phyloP scores from a whole-genome alignment of 148 eudicot species.

The Drosera capensis region DNA sequence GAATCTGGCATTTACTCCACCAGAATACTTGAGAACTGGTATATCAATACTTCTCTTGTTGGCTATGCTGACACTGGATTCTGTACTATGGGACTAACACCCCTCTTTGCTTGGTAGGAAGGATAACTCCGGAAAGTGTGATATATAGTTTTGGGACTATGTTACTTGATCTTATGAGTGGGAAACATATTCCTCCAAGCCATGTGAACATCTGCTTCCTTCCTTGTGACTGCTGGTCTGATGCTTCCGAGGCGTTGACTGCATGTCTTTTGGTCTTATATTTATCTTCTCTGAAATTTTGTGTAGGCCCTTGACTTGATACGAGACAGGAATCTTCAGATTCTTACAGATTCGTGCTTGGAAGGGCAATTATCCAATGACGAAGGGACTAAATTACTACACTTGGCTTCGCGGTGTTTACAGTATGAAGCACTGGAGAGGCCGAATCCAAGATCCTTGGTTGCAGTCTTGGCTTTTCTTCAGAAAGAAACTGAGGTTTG shows the following conservation, averaged over 20 bases:
- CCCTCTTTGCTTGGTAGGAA: slow-evolving; percentile 19
- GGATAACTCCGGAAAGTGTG: slow-evolving; percentile 55
- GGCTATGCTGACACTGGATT: no score
- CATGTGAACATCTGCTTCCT: slow-evolving; percentile 24
- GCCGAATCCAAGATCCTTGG: slow-evolving; percentile 45
- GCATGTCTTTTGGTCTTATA: no score
- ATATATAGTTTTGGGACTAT: slow-evolving; percentile 61
- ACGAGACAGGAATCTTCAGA: slow-evolving; percentile 52
- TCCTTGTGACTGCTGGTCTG: no score
- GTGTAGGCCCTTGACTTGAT: slow-evolving; percentile 56
- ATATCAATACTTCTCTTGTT: slow-evolving; percentile 3
- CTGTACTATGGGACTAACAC: slow-evolving; percentile 1
- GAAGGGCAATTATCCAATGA: slow-evolving; percentile 53
- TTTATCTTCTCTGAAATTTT: not conserved
- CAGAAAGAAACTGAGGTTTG: slow-evolving; percentile 58
- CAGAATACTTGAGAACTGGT: slow-evolving; percentile 63
- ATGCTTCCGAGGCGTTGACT: no score
- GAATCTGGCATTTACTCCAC: slow-evolving; percentile 66
- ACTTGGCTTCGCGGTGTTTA: slow-evolving; percentile 55
- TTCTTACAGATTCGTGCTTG: slow-evolving; percentile 59
- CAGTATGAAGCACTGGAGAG: slow-evolving; percentile 57
- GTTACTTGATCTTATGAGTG: slow-evolving; percentile 59
- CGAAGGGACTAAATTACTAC: slow-evolving; percentile 49
- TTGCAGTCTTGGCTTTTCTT: slow-evolving; percentile 44
- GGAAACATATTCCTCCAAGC: slow-evolving; percentile 66